These are phyloP conservation scores for Boletus bicolor DNA, from an alignment of 768 basidiomycete species.

Conservation along the genomic window DNA sequence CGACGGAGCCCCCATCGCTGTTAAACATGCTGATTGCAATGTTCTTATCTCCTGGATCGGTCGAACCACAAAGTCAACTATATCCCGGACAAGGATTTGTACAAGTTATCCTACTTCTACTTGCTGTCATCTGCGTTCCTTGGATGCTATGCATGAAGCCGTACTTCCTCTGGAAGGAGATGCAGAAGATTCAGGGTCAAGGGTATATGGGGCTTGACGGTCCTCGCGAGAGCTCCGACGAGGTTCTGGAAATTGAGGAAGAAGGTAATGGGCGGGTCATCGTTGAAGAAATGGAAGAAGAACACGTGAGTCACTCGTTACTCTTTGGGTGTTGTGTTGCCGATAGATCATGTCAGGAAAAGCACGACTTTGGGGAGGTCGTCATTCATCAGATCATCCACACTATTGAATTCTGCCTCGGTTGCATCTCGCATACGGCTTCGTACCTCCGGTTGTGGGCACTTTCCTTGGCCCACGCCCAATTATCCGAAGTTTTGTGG, in stretches of 20 bases:
- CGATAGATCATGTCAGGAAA: conserved; percentile 45
- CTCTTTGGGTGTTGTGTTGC: conserved; percentile 3
- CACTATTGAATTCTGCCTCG: conserved; percentile 98
- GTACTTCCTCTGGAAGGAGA: conserved; percentile 88
- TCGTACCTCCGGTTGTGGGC: conserved; percentile 96
- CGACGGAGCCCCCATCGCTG: conserved; percentile 77
- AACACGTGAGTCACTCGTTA: conserved; percentile 55
- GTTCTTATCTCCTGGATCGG: conserved; percentile 87
- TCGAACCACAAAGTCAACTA: conserved; percentile 65
- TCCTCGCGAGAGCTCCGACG: conserved; percentile 53
- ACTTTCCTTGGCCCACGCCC: conserved; percentile 95
- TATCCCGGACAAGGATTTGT: conserved; percentile 86
- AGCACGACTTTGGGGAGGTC: conserved; percentile 92
- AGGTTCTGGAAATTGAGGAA: conserved; percentile 70
- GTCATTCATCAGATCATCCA: conserved; percentile 98
- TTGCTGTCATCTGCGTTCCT: conserved; percentile 87
- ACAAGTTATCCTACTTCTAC: conserved; percentile 71
- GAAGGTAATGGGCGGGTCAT: conserved; percentile 75
- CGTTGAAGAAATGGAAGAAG: conserved; percentile 65
- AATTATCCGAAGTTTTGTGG: conserved; percentile 94
- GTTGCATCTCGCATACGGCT: conserved; percentile 97
- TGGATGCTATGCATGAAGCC: conserved; percentile 94
- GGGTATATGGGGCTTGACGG: conserved; percentile 77
- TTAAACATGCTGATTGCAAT: conserved; percentile 95
- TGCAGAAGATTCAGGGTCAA: conserved; percentile 74